Conservation (phyloP, 306 rosid species). For the Castanopsis chinensis region DNA sequence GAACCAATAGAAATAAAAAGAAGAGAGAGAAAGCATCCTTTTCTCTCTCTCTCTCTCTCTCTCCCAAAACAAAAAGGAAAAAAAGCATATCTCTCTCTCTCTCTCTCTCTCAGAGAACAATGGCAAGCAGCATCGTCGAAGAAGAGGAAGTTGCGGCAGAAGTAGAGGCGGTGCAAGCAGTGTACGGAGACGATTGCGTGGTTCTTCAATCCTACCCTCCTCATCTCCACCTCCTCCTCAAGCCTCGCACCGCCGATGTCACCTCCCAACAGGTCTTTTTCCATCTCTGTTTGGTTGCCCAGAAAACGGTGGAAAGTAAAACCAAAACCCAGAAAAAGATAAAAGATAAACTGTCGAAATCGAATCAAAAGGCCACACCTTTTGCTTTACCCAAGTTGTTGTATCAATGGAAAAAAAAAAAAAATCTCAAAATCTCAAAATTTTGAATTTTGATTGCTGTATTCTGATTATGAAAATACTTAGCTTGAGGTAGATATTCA, state of each 20-base stretch:
- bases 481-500: neutral
- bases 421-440: neutral
- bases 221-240: slow-evolving; percentile 60
- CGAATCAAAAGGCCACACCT: neutral
- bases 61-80: neutral
- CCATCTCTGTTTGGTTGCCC: neutral
- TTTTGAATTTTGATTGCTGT: neutral
- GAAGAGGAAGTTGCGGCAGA: slow-evolving; percentile 57
- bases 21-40: no score
- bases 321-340: neutral
- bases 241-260: slow-evolving; percentile 87
- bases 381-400: neutral
- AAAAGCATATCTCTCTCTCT: neutral
- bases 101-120: neutral
- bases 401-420: neutral
- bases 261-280: slow-evolving; percentile 59
- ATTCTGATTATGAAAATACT: neutral
- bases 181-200: slow-evolving; percentile 61
- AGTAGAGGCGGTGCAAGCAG: slow-evolving; percentile 73
- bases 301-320: neutral
- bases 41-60: neutral
- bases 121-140: slow-evolving; percentile 29
- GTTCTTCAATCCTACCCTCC: slow-evolving; percentile 61
- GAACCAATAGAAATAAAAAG: no score
- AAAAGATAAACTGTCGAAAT: neutral